Evolutionary conservation across 148 eudicot species (phyloP).

Genomic region (Cornus controversa): DNA sequence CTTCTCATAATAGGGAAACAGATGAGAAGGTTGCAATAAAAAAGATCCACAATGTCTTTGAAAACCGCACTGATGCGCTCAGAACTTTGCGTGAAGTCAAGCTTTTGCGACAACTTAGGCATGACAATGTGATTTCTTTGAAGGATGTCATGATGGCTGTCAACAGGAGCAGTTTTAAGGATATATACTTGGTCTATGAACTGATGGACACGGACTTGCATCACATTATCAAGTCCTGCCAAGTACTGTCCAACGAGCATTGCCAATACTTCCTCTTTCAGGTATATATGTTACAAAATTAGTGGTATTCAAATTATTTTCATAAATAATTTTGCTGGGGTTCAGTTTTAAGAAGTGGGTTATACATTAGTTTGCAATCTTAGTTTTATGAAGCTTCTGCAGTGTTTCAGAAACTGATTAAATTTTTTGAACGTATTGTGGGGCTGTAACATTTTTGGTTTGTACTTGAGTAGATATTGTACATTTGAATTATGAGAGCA

Average conservation of each 20-base stretch:
- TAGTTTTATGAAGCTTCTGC: too few species aligned
- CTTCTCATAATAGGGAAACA: slow-evolving; percentile 58
- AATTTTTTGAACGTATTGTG: too few species aligned
- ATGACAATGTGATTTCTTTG: slow-evolving; percentile 61
- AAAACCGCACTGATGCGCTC: slow-evolving; percentile 62
- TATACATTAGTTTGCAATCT: too few species aligned
- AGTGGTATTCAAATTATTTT: not conserved
- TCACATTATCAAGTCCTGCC: slow-evolving; percentile 73
- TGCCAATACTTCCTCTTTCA: slow-evolving; percentile 67
- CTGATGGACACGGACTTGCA: slow-evolving; percentile 79
- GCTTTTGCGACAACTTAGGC: slow-evolving; percentile 60
- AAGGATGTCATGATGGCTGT: slow-evolving; percentile 70
- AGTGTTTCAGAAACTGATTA: not conserved
- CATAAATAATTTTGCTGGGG: not conserved
- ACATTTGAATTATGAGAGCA: too few species aligned
- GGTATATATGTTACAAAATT: slow-evolving; percentile 33
- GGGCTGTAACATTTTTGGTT: too few species aligned
- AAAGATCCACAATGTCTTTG: slow-evolving; percentile 62
- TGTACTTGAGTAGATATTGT: too few species aligned
- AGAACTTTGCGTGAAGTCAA: slow-evolving; percentile 71
- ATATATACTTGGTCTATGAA: slow-evolving; percentile 67
- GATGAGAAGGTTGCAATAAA: slow-evolving; percentile 70
- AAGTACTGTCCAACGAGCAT: slow-evolving; percentile 60
- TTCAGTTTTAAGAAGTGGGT: too few species aligned
- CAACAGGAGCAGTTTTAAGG: slow-evolving; percentile 55